These are phyloP conservation scores for Kappamyces sp. DNA, from an alignment of 192 early-diverging fungal genomes.

Conservation along the genomic window DNA sequence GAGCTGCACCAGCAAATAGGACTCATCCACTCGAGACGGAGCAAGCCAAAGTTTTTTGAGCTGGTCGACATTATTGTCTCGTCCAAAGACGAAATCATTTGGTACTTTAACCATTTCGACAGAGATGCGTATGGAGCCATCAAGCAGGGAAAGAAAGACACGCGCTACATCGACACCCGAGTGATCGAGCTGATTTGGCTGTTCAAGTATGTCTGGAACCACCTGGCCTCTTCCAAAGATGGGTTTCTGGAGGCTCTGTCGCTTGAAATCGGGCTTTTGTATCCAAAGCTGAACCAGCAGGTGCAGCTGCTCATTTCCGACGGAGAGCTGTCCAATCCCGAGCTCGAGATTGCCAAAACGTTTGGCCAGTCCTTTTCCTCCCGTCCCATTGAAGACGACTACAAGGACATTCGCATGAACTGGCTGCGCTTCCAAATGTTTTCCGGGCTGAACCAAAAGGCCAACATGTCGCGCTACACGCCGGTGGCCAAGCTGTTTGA, in stretches of 20 bases:
- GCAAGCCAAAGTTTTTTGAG: not conserved
- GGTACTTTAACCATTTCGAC: slow-evolving; percentile 34
- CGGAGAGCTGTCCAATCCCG: no score
- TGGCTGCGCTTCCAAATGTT: slow-evolving; percentile 27
- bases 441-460: slow-evolving; percentile 14
- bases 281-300: not conserved
- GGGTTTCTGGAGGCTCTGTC: not conserved
- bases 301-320: not conserved
- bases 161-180: slow-evolving; percentile 15
- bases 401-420: slow-evolving; percentile 21
- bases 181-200: slow-evolving; percentile 28
- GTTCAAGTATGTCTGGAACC: slow-evolving; percentile 14
- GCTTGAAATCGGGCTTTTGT: not conserved
- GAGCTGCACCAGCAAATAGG: slow-evolving; percentile 7
- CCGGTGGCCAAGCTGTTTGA: slow-evolving; percentile 18
- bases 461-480: slow-evolving; percentile 9
- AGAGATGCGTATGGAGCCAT: slow-evolving; percentile 8
- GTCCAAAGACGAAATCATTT: slow-evolving; percentile 26
- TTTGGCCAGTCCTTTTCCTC: no score
- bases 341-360: no score
- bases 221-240: not conserved
- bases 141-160: slow-evolving; percentile 19
- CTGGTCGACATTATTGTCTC: slow-evolving; percentile 9
- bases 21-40: no score
- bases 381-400: no score